These are phyloP conservation scores for Rhodotorula sp. DNA, from an alignment of 1,284 basidiomycete genomes.

Conservation along the genomic window DNA sequence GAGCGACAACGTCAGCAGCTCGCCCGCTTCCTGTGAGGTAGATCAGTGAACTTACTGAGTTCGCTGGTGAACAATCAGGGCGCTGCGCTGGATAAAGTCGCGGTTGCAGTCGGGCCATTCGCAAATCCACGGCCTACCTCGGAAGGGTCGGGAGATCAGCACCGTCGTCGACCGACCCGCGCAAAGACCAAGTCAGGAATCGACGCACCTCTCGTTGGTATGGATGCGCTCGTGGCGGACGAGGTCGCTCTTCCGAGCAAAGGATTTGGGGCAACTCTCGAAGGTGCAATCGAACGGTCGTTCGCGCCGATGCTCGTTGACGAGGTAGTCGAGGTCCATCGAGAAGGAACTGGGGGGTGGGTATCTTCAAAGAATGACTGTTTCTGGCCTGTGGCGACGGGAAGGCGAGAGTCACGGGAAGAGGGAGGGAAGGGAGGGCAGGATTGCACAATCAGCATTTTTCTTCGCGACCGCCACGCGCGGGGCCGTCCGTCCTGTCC, in stretches of 20 bases:
- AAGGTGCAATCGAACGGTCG: conserved; percentile 49
- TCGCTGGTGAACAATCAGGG: conserved; percentile 47
- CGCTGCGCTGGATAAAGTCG: conserved; percentile 47
- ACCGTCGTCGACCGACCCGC: not conserved
- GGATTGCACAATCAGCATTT: too few relatives aligned
- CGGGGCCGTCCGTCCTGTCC: too few relatives aligned
- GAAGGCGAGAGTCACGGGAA: too few relatives aligned
- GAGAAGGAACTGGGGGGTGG: not conserved
- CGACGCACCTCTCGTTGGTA: conserved; percentile 43
- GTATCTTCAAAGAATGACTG: too few relatives aligned
- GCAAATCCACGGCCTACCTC: conserved; percentile 49
- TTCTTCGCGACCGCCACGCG: too few relatives aligned
- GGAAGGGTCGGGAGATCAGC: not conserved
- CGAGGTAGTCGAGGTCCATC: not conserved
- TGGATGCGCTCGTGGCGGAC: conserved; percentile 55
- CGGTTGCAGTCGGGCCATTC: conserved; percentile 35
- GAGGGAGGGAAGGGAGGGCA: not conserved
- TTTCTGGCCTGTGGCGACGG: too few relatives aligned
- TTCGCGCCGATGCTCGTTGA: not conserved
- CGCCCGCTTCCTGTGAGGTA: not conserved
- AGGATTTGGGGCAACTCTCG: conserved; percentile 52
- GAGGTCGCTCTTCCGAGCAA: conserved; percentile 55
- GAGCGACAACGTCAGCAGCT: conserved; percentile 42
- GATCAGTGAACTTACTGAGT: conserved; percentile 35
- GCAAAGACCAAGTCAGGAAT: not conserved